phyloP scores from a whole-genome alignment of 169 alveolate species.

The Babesia bovis region DNA sequence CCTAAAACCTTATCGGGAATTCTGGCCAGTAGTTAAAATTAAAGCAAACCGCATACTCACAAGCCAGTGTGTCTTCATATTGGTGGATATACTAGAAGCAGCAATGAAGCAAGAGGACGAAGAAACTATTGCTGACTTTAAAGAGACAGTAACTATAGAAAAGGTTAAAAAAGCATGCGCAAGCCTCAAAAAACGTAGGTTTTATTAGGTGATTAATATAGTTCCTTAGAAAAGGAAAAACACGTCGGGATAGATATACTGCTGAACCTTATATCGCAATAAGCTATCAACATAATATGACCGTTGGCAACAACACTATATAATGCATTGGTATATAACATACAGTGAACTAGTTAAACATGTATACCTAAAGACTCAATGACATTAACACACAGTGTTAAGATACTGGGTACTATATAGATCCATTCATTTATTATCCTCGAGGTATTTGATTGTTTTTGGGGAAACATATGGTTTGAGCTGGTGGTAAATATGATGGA shows the following conservation, averaged over 20 bases:
- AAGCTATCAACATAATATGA: too few species aligned
- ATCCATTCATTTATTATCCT: background rate
- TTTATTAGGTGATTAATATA: background rate
- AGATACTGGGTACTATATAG: too few species aligned
- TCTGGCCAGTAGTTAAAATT: constrained; percentile 46
- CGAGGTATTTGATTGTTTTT: constrained; percentile 58
- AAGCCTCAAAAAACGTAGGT: constrained; percentile 12
- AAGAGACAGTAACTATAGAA: background rate
- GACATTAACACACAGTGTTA: too few species aligned
- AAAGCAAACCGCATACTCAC: constrained; percentile 17
- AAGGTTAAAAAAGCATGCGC: background rate
- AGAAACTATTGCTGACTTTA: constrained; percentile 31
- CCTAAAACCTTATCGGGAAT: constrained; percentile 7
- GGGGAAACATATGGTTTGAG: constrained; percentile 77
- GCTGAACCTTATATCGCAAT: background rate
- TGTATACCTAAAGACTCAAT: too few species aligned
- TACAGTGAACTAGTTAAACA: too few species aligned
- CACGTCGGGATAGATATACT: constrained; percentile 23
- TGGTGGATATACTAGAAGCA: constrained; percentile 57
- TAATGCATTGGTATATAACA: too few species aligned
- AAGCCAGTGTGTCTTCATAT: constrained; percentile 37
- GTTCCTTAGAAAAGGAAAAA: constrained; percentile 17
- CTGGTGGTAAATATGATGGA: constrained; percentile 8
- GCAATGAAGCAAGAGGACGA: constrained; percentile 13
- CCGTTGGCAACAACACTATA: too few species aligned